phyloP scores from a whole-genome alignment of 202 grass and related monocot genomes.

The Zizania palustris region DNA sequence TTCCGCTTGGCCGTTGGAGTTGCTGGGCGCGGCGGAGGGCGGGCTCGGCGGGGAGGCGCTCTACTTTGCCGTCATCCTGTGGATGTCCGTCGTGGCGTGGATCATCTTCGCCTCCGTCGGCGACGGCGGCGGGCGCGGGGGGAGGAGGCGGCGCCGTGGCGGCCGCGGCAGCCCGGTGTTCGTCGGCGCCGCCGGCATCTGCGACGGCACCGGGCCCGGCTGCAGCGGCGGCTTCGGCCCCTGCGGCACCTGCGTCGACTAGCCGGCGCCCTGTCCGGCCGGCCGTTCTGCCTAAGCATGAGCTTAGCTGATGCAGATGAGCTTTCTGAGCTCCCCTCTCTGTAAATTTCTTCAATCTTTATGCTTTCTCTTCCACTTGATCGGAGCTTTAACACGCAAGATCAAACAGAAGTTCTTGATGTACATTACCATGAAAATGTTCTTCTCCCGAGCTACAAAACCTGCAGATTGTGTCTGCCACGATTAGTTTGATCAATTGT shows the following conservation, averaged over 20 bases:
- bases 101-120: conserved; percentile 79
- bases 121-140: conserved; percentile 18
- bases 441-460: background rate
- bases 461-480: background rate
- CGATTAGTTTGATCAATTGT: background rate
- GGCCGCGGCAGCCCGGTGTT: conserved; percentile 50
- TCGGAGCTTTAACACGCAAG: background rate
- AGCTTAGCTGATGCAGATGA: too few species aligned
- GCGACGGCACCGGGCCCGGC: conserved; percentile 53
- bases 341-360: background rate
- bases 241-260: conserved; percentile 52
- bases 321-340: conserved; percentile 23
- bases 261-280: background rate
- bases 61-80: conserved; percentile 75
- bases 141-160: conserved; percentile 15
- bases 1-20: conserved; percentile 30
- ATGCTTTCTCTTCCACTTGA: background rate
- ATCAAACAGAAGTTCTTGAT: background rate
- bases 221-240: conserved; percentile 62
- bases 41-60: conserved; percentile 69
- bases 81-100: conserved; percentile 76
- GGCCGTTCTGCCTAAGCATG: too few species aligned
- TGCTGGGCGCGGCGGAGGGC: conserved; percentile 40
- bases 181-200: conserved; percentile 54
- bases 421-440: background rate